Percentiles rank a stretch among this genome's conserved stretches.
Conservation (phyloP, 139 green algal species). For the Picochlorum costavermella region DNA sequence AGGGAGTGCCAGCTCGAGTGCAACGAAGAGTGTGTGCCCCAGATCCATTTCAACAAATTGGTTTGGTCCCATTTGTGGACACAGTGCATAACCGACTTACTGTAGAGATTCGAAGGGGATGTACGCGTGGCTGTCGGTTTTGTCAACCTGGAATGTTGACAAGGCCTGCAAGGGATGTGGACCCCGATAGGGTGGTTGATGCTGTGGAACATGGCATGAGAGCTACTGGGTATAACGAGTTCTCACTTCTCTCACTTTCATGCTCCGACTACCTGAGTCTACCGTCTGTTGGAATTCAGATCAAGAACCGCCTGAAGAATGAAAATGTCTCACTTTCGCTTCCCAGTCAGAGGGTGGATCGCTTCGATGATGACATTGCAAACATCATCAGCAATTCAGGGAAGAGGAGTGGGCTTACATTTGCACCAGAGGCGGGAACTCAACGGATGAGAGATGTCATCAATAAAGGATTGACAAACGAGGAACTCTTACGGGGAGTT, state of each 20-base stretch:
- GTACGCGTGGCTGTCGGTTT: slow-evolving; percentile 73
- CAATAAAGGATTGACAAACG: slow-evolving; percentile 67
- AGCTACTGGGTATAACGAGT: slow-evolving; percentile 57
- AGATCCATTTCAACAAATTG: slow-evolving; percentile 62
- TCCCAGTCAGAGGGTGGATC: slow-evolving; percentile 60
- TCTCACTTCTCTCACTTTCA: slow-evolving; percentile 59
- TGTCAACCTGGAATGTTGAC: slow-evolving; percentile 75
- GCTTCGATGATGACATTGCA: slow-evolving; percentile 67
- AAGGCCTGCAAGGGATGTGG: slow-evolving; percentile 56
- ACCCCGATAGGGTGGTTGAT: slow-evolving; percentile 51
- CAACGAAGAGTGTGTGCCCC: slow-evolving; percentile 47
- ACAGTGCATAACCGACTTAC: slow-evolving; percentile 66
- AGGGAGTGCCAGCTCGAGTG: slow-evolving; percentile 47
- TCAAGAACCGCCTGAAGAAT: slow-evolving; percentile 63
- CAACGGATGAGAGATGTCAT: slow-evolving; percentile 64
- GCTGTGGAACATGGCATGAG: slow-evolving; percentile 61
- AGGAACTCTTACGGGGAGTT: slow-evolving; percentile 60
- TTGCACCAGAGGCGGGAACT: slow-evolving; percentile 66
- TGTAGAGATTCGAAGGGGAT: slow-evolving; percentile 63
- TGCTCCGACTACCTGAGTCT: slow-evolving; percentile 66
- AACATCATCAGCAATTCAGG: slow-evolving; percentile 46
- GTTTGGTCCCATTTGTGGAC: slow-evolving; percentile 57
- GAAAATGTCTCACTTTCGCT: slow-evolving; percentile 58
- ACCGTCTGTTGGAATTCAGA: slow-evolving; percentile 45
- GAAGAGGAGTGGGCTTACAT: slow-evolving; percentile 48